Conservation (phyloP, 257 asterid species). For the Mitragyna speciosa region DNA sequence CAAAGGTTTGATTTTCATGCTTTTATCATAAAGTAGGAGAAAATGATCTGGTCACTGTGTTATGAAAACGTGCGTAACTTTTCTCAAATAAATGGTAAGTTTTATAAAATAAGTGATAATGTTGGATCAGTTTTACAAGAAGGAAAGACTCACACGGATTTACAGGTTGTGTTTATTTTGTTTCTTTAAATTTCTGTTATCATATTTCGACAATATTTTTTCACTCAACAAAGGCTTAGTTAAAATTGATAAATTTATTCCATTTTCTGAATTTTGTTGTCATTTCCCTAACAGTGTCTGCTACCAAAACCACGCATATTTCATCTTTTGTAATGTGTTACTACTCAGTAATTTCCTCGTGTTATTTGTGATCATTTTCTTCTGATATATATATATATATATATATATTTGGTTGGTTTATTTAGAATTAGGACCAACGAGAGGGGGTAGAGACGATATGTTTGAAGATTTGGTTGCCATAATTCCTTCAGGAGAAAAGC, state of each 20-base stretch:
- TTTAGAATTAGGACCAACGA: slow-evolving; percentile 72
- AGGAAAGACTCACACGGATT: slow-evolving; percentile 94
- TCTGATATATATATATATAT: too few relatives aligned
- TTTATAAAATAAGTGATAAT: too few relatives aligned
- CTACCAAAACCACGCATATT: neutral
- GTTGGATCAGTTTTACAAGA: too few relatives aligned
- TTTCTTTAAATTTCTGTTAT: neutral
- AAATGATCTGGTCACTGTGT: too few relatives aligned
- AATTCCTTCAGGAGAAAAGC: slow-evolving; percentile 63
- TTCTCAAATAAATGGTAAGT: too few relatives aligned
- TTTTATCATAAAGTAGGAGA: too few relatives aligned
- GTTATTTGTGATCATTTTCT: neutral
- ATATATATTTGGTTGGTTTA: slow-evolving; percentile 15
- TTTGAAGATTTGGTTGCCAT: slow-evolving; percentile 63
- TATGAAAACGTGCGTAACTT: too few relatives aligned
- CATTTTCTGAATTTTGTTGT: neutral
- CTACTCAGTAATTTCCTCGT: neutral
- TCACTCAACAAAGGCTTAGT: too few relatives aligned
- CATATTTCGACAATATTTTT: too few relatives aligned
- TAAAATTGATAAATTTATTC: too few relatives aligned
- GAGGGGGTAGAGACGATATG: slow-evolving; percentile 84
- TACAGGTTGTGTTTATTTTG: slow-evolving; percentile 52
- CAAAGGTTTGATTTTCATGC: too few relatives aligned
- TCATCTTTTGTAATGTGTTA: neutral
- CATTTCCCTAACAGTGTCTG: neutral